Percentiles rank a stretch among this genome's conserved stretches.
phyloP scores from a whole-genome alignment of 2,329 filamentous ascomycete genomes.

The Neoscytalidium dimidiatum region DNA sequence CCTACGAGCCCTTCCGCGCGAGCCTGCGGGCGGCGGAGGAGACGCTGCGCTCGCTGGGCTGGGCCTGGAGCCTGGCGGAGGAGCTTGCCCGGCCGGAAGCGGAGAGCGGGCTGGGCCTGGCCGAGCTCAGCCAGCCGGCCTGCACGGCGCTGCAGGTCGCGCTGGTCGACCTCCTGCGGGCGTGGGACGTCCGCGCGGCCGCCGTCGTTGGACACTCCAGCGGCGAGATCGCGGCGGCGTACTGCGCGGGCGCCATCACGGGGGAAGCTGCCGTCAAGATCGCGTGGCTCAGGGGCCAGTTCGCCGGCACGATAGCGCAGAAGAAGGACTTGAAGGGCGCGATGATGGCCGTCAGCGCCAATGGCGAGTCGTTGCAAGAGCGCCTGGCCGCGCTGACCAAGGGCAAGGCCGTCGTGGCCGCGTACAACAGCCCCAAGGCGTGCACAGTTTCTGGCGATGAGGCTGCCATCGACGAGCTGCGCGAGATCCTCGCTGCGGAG shows the following conservation, averaged over 20 bases:
- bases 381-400: background rate
- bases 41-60: constrained; percentile 12
- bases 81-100: constrained; percentile 28
- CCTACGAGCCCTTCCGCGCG: background rate
- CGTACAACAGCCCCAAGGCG: constrained; percentile 43
- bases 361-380: background rate
- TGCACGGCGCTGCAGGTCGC: constrained; percentile 32
- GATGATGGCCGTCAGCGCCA: constrained; percentile 18
- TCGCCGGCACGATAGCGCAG: background rate
- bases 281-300: constrained; percentile 25
- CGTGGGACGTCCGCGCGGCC: constrained; percentile 28
- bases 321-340: background rate
- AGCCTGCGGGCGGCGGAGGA: constrained; percentile 15
- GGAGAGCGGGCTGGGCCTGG: constrained; percentile 23
- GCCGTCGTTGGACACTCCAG: constrained; percentile 32
- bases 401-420: constrained; percentile 25
- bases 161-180: constrained; percentile 28
- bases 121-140: constrained; percentile 27
- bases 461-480: constrained; percentile 34
- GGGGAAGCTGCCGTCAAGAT: constrained; percentile 28
- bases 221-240: constrained; percentile 34
- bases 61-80: constrained; percentile 23
- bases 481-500: constrained; percentile 33
- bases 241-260: constrained; percentile 24
- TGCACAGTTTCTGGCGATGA: constrained; percentile 50